Base-by-base conservation (phyloP, 495 filamentous ascomycete species). In the Margaritispora aquatica region DNA sequence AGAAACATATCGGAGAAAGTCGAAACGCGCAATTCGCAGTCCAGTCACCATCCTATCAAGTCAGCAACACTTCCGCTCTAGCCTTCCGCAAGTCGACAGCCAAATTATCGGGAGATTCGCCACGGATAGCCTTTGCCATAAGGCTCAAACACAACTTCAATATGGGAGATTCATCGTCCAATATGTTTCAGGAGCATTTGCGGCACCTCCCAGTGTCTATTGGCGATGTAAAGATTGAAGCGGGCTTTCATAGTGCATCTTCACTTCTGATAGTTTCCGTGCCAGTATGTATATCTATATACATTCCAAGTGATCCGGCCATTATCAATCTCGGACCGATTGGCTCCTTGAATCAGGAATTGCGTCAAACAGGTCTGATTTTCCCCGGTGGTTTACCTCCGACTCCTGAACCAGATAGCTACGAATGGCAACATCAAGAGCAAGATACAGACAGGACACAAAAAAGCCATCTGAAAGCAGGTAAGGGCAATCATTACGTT, bases 151-250 rank as follows among this genome's bases (percentile, higher is more conserved):
- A 58, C 0, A 21, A 36, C 20, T 44, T 59, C 46, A 23, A 56
- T 26, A 29, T 51, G 26, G 41, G 41, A 2, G 51, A 58, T 26
- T 36, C 59, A 9, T 55, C 55, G 0, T 36, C 51, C 1, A 52
- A 63, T 34, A 46, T 59, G 9, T 59, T 63, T 21, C n/a, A 50
- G 19, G 44, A 59, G 20, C 51, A 51, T 51, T 22, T 63, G 7
- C 26, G 26, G 19, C 21, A 44, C 19, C 46, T 63, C 0, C 55
- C 61, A 22, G 21, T 26, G 13, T 38, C 41, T 2, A 34, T 50
- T n/a, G 56, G 26, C 15, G 51, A 53, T 17, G 55, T 63, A 17
- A 63, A 59, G 27, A 54, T 59, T 34, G 61, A 59, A 53, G 61
- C 56, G 5, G 61, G 50, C 15, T 55, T 59, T 47, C 54, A 59